A percentile compares a stretch with the other conserved stretches of the same genome.
phyloP scores from a whole-genome alignment of 495 filamentous ascomycete genomes.

The Glutinoglossum americanum region DNA sequence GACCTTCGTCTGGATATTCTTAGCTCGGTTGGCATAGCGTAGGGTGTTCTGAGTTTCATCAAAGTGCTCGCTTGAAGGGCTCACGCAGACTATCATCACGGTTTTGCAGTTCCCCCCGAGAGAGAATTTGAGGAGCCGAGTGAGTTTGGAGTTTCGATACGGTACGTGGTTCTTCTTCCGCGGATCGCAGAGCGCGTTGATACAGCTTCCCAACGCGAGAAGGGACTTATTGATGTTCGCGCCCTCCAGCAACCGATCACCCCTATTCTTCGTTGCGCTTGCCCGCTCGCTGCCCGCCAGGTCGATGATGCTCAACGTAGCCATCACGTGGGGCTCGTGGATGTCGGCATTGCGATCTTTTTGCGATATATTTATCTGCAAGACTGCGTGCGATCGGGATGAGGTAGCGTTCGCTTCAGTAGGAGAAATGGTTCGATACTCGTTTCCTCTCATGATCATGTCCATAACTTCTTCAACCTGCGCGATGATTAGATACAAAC shows the following conservation, averaged over 20 bases:
- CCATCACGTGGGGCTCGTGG: constrained; percentile 93
- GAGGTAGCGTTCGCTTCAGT: constrained; percentile 97
- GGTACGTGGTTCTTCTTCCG: constrained; percentile 86
- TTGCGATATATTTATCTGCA: constrained; percentile 89
- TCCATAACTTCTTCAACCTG: constrained; percentile 80
- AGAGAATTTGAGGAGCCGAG: constrained; percentile 87
- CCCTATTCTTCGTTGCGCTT: constrained; percentile 90
- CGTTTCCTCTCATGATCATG: constrained; percentile 92
- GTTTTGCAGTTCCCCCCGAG: constrained; percentile 96
- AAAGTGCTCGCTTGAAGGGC: constrained; percentile 88
- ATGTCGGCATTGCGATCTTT: constrained; percentile 85
- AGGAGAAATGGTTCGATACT: constrained; percentile 84
- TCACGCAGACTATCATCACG: constrained; percentile 99
- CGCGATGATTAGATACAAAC: not conserved
- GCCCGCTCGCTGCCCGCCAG: constrained; percentile 90
- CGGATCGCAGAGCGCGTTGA: constrained; percentile 93
- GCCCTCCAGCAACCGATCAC: constrained; percentile 76
- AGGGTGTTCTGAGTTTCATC: constrained; percentile 98
- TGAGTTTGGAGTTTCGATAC: constrained; percentile 95
- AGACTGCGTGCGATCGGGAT: constrained; percentile 91
- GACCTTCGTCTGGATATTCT: constrained; percentile 99
- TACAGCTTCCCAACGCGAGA: constrained; percentile 86
- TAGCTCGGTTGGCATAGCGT: constrained; percentile 91
- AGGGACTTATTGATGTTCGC: constrained; percentile 99
- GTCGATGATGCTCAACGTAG: constrained; percentile 94